Evolutionary conservation across 192 early-diverging fungal genomes (phyloP), one percentile per base, ranked within the genome.

Genomic region (Coemansia sp.): DNA sequence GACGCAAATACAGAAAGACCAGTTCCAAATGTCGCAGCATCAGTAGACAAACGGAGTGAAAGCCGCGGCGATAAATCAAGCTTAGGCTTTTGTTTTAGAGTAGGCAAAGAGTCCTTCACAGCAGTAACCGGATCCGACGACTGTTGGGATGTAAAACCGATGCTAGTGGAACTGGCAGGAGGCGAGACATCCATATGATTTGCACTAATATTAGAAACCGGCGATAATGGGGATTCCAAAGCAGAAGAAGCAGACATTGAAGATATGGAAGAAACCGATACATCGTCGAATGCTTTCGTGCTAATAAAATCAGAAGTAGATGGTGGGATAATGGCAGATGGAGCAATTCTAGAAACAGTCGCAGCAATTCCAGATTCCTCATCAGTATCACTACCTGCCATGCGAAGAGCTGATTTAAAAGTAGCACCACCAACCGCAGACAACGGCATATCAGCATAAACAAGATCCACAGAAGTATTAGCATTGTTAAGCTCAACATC

Each of bases 361-460:
- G 76, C 76, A 2, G 76, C 76, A 21, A 79, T 79, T 0, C 76
- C 76, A 20, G 55, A 25, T 20, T 79, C 76, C 39, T 74, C 71
- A 24, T 79, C 76, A 2, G 76, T 79, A n/a, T 73, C 71, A 6
- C 52, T 64, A 4, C 20, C 25, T 17, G 19, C 32, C 23, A 21
- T 14, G 3, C 21, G 14, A 1, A 17, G 21, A 23, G 19, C 14
- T 0, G 39, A 46, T 46, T 32, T 54, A 65, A 65, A 57, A 0
- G 19, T 36, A 17, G 39, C 9, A 22, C 39, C 53, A 20, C 63
- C 54, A 25, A 65, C 63, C 0, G 63, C 63, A 32, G 63, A 65
- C 24, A 65, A 27, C 32, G 63, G 63, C 63, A 65, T 51, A 20
- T 33, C 54, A 4, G 22, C 55, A 39, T 19, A 30, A 6, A 39